Evolutionary conservation across 805 yeast genomes (phyloP), one percentile per base, ranked within the genome.

Genomic region (Candida insectalens): DNA sequence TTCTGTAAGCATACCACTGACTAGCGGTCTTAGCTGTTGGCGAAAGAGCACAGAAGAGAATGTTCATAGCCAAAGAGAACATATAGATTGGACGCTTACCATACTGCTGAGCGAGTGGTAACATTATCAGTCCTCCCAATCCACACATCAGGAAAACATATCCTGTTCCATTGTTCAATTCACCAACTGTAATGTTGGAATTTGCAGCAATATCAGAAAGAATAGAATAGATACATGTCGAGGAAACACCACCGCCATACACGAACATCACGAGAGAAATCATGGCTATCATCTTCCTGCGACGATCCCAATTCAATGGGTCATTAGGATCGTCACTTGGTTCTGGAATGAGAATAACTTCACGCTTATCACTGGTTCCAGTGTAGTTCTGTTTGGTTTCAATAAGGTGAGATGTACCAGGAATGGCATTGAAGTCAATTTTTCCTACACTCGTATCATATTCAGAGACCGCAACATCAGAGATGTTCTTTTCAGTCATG

Each of bases 391-490:
- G 31, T 13, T 60, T 64, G 12, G 63, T 18, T 46, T 69, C 78
- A 22, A 72, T 69, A 13, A 72, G 51, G 39, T 66, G 73, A 25
- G 64, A 58, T 3, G 74, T 69, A 8, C 78, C 78, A 2, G 78
- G 77, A 34, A 50, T 41, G 7, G 23, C 23, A 21, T 21, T 21
- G 12, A 8, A 21, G 23, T 21, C 23, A 21, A 21, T 21, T n/a
- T n/a, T n/a, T n/a, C n/a, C n/a, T n/a, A n/a, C n/a, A n/a, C n/a
- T n/a, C n/a, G n/a, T n/a, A n/a, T n/a, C n/a, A n/a, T n/a, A n/a
- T n/a, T n/a, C n/a, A n/a, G n/a, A n/a, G n/a, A n/a, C n/a, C n/a
- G n/a, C n/a, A n/a, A n/a, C n/a, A n/a, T n/a, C n/a, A n/a, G n/a
- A n/a, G n/a, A n/a, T n/a, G n/a, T n/a, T n/a, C n/a, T n/a, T n/a